Evolutionary conservation across 768 basidiomycete species (phyloP).

Genomic region (Chalciporus sphaerocephalus): DNA sequence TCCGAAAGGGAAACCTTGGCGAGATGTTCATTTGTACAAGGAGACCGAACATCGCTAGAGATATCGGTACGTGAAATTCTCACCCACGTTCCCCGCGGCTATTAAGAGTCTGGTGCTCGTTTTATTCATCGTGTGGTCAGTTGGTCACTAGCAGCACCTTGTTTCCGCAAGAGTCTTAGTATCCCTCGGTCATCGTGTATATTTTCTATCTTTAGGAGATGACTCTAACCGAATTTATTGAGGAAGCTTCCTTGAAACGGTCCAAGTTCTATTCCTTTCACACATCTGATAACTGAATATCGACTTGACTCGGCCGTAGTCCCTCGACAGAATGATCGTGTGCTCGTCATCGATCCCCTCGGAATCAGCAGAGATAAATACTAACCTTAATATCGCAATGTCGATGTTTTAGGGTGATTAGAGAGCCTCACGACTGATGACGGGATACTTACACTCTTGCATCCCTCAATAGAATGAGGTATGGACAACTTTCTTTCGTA

Average conservation of each 20-base stretch:
- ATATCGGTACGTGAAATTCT: conserved; percentile 2
- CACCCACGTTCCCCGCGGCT: conserved; percentile 23
- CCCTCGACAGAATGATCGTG: too few relatives aligned
- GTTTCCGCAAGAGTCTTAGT: conserved; percentile 19
- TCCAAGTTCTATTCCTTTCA: too few relatives aligned
- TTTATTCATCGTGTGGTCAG: conserved; percentile 2
- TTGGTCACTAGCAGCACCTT: conserved; percentile 2
- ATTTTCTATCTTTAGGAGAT: conserved; percentile 27
- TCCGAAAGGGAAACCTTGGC: conserved; percentile 33
- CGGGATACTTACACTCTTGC: too few relatives aligned
- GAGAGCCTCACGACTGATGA: too few relatives aligned
- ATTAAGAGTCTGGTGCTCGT: conserved; percentile 5
- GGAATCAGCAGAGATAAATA: too few relatives aligned
- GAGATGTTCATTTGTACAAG: conserved; percentile 25
- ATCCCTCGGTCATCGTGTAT: conserved; percentile 28
- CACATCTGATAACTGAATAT: too few relatives aligned
- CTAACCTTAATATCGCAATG: too few relatives aligned
- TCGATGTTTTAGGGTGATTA: too few relatives aligned
- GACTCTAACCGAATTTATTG: background rate
- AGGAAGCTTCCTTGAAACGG: background rate
- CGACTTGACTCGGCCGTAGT: too few relatives aligned
- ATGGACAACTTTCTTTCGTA: too few relatives aligned
- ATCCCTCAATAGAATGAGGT: too few relatives aligned
- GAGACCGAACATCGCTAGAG: conserved; percentile 13
- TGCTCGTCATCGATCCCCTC: too few relatives aligned